Percentiles rank a stretch among this genome's conserved stretches.
Conservation (phyloP, 345 rosid species). For the Psidium guajava region DNA sequence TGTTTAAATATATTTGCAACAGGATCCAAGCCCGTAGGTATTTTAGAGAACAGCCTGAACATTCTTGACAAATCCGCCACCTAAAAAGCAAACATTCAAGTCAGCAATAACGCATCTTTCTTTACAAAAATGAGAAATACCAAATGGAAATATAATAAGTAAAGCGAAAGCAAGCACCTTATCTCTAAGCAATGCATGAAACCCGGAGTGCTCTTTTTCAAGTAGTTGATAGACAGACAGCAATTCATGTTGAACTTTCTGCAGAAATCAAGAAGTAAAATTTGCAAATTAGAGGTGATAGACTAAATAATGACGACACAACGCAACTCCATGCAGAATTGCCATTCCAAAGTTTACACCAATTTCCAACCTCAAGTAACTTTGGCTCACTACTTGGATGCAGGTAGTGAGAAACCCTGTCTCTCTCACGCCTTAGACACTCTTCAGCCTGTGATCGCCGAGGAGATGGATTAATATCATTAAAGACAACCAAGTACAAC, state of each 20-base stretch:
- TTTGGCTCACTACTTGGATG: slow-evolving; percentile 84
- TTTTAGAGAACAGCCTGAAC: no score
- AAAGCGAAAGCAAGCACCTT: slow-evolving; percentile 33
- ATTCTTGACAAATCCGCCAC: slow-evolving; percentile 89
- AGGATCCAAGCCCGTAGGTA: slow-evolving; percentile 66
- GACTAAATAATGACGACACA: background rate
- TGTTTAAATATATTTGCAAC: slow-evolving; percentile 78
- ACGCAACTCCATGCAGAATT: background rate
- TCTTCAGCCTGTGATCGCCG: slow-evolving; percentile 64
- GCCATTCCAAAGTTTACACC: background rate
- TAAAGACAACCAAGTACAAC: background rate
- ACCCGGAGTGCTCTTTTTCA: no score
- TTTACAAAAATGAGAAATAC: background rate
- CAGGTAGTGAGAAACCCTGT: slow-evolving; percentile 81
- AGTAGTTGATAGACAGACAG: background rate
- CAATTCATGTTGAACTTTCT: background rate
- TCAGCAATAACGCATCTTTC: background rate
- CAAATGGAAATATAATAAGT: background rate
- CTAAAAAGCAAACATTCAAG: slow-evolving; percentile 17
- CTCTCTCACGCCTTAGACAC: slow-evolving; percentile 81
- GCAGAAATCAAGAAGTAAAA: background rate
- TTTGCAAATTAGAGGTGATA: background rate
- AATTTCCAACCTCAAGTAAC: slow-evolving; percentile 69
- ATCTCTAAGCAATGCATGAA: slow-evolving; percentile 73
- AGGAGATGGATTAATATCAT: background rate